Evolutionary conservation across 1,139 yeast species (phyloP).

Genomic region (Yamadazyma pseudoaaseri): DNA sequence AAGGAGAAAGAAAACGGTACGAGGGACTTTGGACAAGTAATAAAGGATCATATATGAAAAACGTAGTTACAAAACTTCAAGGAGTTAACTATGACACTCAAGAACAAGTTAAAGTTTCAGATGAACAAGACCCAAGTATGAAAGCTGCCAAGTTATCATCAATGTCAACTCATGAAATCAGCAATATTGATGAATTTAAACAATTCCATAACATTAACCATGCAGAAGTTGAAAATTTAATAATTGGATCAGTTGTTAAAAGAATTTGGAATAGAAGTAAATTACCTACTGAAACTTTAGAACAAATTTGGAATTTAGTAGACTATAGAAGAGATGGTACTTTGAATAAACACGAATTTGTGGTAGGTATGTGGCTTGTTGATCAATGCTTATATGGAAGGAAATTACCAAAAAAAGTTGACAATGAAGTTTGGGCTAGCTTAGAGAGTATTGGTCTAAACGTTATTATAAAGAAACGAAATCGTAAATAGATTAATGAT

Average conservation of each 20-base stretch:
- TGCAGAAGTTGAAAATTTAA: constrained; percentile 38
- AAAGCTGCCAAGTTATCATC: constrained; percentile 34
- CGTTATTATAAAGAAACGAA: constrained; percentile 38
- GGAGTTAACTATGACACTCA: constrained; percentile 31
- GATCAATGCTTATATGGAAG: constrained; percentile 96
- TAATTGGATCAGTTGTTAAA: constrained; percentile 69
- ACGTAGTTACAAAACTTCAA: constrained; percentile 31
- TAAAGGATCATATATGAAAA: constrained; percentile 58
- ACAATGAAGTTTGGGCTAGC: constrained; percentile 64
- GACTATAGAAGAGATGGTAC: constrained; percentile 78
- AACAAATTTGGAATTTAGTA: constrained; percentile 75
- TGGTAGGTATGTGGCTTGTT: constrained; percentile 94
- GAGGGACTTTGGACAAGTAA: constrained; percentile 95
- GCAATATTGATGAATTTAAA: constrained; percentile 18
- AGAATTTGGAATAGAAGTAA: constrained; percentile 80
- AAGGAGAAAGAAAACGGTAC: constrained; percentile 78
- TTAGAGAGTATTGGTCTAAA: constrained; percentile 50
- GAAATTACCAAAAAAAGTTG: constrained; percentile 70
- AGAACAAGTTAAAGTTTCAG: constrained; percentile 7
- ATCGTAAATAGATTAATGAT: constrained; percentile 17
- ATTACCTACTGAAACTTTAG: constrained; percentile 61
- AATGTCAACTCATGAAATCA: constrained; percentile 15
- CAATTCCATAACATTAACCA: constrained; percentile 33
- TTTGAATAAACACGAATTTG: constrained; percentile 73
- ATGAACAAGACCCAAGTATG: constrained; percentile 22